phyloP scores from a whole-genome alignment of 2,329 filamentous ascomycete genomes.

The Neocatenulostroma microsporum region DNA sequence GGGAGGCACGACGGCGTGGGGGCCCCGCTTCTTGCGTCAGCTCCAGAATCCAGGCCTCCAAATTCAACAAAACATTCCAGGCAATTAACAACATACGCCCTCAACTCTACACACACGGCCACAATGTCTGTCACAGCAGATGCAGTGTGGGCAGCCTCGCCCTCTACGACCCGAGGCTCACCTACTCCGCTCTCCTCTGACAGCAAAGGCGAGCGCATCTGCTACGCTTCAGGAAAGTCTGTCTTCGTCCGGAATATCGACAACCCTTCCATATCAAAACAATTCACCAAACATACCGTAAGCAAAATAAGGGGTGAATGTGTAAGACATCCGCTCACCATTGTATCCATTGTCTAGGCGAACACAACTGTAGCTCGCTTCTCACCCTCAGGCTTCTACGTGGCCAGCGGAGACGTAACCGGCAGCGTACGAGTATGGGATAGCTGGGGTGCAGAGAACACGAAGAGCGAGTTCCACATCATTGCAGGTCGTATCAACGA shows the following conservation, averaged over 20 bases:
- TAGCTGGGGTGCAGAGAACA: slow-evolving; percentile 72
- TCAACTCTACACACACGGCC: too few relatives aligned
- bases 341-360: too few relatives aligned
- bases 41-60: too few relatives aligned
- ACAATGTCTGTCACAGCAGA: too few relatives aligned
- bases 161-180: slow-evolving; percentile 74
- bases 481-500: slow-evolving; percentile 94
- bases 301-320: too few relatives aligned
- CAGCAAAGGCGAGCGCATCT: slow-evolving; percentile 80
- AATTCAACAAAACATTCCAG: too few relatives aligned
- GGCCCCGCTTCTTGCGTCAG: slow-evolving; percentile 3
- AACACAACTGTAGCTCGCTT: slow-evolving; percentile 89
- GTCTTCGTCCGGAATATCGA: slow-evolving; percentile 95
- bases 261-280: slow-evolving; percentile 70
- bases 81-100: too few relatives aligned
- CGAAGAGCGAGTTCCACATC: slow-evolving; percentile 90
- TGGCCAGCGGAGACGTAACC: slow-evolving; percentile 81
- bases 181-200: slow-evolving; percentile 84
- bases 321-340: too few relatives aligned
- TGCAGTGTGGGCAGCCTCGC: slow-evolving; percentile 75
- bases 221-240: slow-evolving; percentile 93
- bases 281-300: slow-evolving; percentile 90
- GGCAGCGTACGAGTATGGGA: slow-evolving; percentile 91
- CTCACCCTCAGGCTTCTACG: slow-evolving; percentile 86
- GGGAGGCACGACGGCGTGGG: neutral